phyloP scores from a whole-genome alignment of 495 filamentous ascomycete species.

The Penicillium ochrochloron region DNA sequence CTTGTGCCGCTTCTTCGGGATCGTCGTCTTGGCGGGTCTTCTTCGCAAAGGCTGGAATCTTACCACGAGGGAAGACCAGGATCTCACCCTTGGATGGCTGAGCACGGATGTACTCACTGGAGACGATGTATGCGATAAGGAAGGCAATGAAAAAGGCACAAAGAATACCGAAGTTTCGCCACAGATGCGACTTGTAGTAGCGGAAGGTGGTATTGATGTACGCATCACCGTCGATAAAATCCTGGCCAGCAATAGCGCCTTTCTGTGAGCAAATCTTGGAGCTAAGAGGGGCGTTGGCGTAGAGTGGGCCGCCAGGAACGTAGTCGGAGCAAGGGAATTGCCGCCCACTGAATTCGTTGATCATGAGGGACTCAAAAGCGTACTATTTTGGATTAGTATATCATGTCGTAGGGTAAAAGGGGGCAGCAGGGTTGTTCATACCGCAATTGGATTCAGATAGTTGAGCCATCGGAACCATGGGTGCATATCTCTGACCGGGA shows the following conservation, averaged over 20 bases:
- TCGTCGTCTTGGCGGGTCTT: constrained; percentile 54
- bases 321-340: constrained; percentile 6
- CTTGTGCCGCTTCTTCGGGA: constrained; percentile 46
- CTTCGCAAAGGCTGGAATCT: constrained; percentile 27
- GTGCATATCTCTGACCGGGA: constrained; percentile 68
- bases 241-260: constrained; percentile 15
- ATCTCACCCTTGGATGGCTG: constrained; percentile 44
- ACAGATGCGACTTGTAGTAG: constrained; percentile 15
- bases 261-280: constrained; percentile 12
- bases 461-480: constrained; percentile 80
- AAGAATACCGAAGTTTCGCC: constrained; percentile 27
- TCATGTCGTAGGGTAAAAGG: neutral
- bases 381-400: constrained; percentile 18
- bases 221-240: constrained; percentile 16
- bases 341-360: constrained; percentile 45
- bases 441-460: constrained; percentile 71
- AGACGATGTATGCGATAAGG: constrained; percentile 15
- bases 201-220: constrained; percentile 20
- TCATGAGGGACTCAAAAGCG: constrained; percentile 43
- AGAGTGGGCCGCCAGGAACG: neutral
- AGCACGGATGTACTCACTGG: constrained; percentile 16
- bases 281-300: constrained; percentile 4
- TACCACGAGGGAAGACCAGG: constrained; percentile 44
- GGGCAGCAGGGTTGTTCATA: neutral
- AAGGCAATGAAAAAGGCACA: constrained; percentile 14